phyloP scores from a whole-genome alignment of 352 stramenopile genomes.

The Globisporangium cylindrosporum region DNA sequence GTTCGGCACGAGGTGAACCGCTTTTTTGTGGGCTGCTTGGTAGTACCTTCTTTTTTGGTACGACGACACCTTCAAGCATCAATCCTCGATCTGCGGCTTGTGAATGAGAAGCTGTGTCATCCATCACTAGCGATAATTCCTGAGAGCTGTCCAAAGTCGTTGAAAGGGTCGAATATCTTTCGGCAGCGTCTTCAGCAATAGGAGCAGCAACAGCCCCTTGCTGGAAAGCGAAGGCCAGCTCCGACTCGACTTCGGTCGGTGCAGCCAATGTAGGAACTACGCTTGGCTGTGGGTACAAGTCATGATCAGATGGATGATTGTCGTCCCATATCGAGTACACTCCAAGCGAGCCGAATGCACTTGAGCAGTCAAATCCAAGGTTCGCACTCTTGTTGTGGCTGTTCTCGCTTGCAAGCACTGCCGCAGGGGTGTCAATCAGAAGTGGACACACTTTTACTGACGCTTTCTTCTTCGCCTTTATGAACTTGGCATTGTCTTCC shows the following conservation, averaged over 20 bases:
- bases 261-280: too few species aligned
- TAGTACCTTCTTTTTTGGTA: background rate
- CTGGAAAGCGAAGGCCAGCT: background rate
- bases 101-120: background rate
- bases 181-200: background rate
- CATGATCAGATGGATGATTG: constrained; percentile 7
- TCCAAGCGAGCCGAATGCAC: background rate
- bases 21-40: background rate
- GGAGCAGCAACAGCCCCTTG: background rate
- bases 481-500: background rate
- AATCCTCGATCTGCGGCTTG: background rate
- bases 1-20: background rate
- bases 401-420: constrained; percentile 18
- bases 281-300: constrained; percentile 17
- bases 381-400: background rate
- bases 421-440: constrained; percentile 23
- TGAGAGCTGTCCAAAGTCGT: constrained; percentile 6
- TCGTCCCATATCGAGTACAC: background rate
- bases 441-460: constrained; percentile 7
- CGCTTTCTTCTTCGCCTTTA: background rate
- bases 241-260: background rate
- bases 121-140: background rate
- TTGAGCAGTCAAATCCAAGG: background rate
- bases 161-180: background rate
- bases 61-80: background rate